phyloP scores from a whole-genome alignment of 176 grass and related monocot species.

The Aechmea fasciata region DNA sequence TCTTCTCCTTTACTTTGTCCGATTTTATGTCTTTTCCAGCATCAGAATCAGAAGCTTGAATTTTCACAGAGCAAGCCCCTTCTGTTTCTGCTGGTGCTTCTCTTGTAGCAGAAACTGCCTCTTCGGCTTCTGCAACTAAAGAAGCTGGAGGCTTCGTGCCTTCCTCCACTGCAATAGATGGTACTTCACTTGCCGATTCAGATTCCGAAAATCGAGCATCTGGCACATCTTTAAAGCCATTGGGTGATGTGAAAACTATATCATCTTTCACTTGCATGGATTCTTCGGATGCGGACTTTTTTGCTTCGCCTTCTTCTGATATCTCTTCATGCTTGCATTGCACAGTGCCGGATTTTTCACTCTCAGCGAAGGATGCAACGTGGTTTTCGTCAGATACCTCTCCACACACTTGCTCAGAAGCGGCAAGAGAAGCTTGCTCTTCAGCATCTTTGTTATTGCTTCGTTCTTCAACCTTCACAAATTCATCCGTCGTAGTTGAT shows the following conservation, averaged over 20 bases:
- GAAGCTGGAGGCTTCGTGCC: neutral
- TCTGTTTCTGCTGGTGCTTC: neutral
- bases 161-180: neutral
- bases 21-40: conserved; percentile 1
- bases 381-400: neutral
- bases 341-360: neutral
- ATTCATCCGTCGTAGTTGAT: conserved; percentile 7
- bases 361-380: neutral
- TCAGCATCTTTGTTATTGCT: neutral
- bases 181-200: neutral
- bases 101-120: neutral
- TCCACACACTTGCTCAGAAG: conserved; percentile 8
- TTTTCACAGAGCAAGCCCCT: neutral
- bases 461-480: conserved; percentile 8
- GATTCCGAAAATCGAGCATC: conserved; percentile 1
- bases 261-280: neutral
- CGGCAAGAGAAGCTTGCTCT: neutral
- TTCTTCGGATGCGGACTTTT: neutral
- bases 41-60: conserved; percentile 1
- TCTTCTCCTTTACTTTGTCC: conserved; percentile 10
- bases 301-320: neutral
- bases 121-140: neutral
- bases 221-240: neutral
- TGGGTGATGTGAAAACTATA: neutral
- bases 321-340: conserved; percentile 15